Percentiles rank a stretch among this genome's conserved stretches.
These are phyloP conservation scores for Populus pruinosa DNA, from an alignment of 345 rosid genomes.

Conservation along the genomic window DNA sequence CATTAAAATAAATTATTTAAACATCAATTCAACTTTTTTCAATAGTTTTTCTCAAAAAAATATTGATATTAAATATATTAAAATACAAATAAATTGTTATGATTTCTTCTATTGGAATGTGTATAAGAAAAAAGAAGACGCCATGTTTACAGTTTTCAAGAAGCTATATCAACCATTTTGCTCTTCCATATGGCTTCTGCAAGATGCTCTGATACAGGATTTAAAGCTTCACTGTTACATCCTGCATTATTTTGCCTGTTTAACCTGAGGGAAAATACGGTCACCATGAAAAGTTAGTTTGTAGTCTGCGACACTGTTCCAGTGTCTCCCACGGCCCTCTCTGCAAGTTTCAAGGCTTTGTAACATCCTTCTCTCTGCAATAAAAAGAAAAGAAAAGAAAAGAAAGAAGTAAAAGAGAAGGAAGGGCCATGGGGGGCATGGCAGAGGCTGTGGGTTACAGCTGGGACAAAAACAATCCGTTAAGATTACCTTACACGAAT, in stretches of 20 bases:
- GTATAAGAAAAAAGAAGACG: too few species aligned
- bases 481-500: conserved; percentile 22
- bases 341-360: conserved; percentile 21
- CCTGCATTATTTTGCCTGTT: conserved; percentile 3
- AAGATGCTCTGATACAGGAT: too few species aligned
- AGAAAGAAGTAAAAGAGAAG: not conserved
- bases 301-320: not conserved
- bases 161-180: too few species aligned
- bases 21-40: too few species aligned
- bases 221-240: conserved; percentile 13
- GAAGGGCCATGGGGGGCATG: not conserved
- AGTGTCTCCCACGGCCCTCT: not conserved
- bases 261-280: conserved; percentile 4
- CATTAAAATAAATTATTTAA: too few species aligned
- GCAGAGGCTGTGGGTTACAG: conserved; percentile 31
- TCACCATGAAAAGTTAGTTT: not conserved
- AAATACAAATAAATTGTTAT: too few species aligned
- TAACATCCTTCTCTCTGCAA: too few species aligned
- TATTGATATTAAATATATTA: not conserved
- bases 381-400: not conserved
- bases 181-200: too few species aligned
- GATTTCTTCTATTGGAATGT: too few species aligned
- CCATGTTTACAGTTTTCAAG: too few species aligned
- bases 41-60: too few species aligned
- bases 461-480: conserved; percentile 32